A percentile compares a stretch with the other conserved stretches of the same genome.
These are phyloP conservation scores for Sugiyamaella qingdaonensis DNA, from an alignment of 805 yeast species.

Conservation along the genomic window DNA sequence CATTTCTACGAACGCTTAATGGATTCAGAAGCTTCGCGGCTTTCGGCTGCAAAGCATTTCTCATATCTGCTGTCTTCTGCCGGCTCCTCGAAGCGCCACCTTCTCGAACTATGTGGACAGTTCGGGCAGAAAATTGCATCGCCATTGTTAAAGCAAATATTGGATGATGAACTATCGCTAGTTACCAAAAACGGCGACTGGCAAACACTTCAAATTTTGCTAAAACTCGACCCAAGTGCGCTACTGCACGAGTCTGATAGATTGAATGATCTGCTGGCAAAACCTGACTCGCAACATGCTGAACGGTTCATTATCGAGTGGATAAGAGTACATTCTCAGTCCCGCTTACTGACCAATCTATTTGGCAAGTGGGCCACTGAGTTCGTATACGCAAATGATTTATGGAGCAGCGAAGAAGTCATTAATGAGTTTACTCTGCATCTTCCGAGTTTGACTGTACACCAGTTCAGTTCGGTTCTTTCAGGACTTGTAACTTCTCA, in stretches of 20 bases:
- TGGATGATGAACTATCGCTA: neutral
- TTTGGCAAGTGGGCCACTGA: neutral
- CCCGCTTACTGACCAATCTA: neutral
- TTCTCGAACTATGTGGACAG: neutral
- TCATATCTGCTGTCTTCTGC: neutral
- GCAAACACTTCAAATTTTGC: neutral
- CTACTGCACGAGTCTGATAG: neutral
- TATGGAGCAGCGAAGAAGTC: neutral
- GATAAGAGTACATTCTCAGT: neutral
- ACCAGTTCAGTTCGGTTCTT: neutral
- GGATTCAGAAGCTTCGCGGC: neutral
- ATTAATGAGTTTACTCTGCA: neutral
- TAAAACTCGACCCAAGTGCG: neutral
- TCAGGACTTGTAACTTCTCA: neutral
- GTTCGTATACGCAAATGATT: neutral
- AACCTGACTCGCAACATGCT: neutral
- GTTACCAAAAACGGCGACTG: neutral
- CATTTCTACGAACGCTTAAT: neutral
- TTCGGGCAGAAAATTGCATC: neutral
- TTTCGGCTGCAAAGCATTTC: neutral
- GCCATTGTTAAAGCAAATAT: neutral
- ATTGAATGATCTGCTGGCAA: neutral
- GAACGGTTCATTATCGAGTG: neutral
- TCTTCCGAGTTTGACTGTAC: neutral
- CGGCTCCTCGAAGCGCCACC: neutral